Conservation (phyloP, 768 basidiomycete genomes). For the Suillus tomentosus region DNA sequence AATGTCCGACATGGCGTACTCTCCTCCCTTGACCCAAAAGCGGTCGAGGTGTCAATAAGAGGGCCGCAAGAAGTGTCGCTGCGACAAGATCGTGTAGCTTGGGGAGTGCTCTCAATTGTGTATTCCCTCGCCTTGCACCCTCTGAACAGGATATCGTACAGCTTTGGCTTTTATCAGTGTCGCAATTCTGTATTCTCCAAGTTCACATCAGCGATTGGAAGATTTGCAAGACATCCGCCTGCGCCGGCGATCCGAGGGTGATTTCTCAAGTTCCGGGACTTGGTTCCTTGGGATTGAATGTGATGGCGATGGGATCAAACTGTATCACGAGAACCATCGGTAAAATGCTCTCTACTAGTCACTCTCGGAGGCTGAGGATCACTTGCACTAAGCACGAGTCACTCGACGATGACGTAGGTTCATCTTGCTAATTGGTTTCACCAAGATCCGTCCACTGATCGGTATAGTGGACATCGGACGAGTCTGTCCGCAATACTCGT, state of each 20-base stretch:
- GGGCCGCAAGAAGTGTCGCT: constrained; percentile 15
- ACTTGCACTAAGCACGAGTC: background rate
- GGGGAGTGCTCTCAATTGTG: constrained; percentile 13
- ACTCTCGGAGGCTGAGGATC: background rate
- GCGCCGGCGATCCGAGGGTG: constrained; percentile 3
- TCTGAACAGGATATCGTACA: constrained; percentile 8
- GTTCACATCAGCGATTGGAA: constrained; percentile 15
- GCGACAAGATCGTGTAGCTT: background rate
- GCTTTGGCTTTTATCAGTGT: constrained; percentile 6
- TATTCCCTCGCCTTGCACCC: constrained; percentile 10
- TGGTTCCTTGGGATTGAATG: constrained; percentile 12
- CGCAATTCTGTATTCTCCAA: constrained; percentile 13
- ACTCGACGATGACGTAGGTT: background rate
- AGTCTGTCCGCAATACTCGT: background rate
- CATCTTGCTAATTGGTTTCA: background rate
- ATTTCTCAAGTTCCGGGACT: constrained; percentile 18
- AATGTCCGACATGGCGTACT: constrained; percentile 15
- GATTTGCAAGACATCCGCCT: constrained; percentile 20
- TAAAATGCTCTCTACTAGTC: background rate
- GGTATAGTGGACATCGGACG: background rate
- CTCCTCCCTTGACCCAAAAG: background rate
- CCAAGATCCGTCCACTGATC: background rate
- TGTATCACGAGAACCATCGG: constrained; percentile 15
- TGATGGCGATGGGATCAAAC: constrained; percentile 24
- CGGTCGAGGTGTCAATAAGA: background rate